Conservation (phyloP, 208 protist species). For the Leishmania lainsoni region DNA sequence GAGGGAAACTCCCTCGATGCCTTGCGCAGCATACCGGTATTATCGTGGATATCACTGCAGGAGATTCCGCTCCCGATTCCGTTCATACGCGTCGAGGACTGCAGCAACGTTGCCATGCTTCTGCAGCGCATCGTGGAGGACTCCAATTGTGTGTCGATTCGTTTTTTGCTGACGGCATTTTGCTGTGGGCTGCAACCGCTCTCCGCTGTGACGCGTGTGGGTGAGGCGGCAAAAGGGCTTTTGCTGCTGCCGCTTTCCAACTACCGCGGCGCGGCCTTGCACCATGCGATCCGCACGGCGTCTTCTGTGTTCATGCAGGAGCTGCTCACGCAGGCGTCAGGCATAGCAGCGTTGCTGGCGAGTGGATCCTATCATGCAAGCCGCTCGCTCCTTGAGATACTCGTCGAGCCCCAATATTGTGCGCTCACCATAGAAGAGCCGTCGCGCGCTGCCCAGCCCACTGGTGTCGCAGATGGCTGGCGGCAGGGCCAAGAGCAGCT, state of each 20-base stretch:
- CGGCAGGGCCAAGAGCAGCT: conserved; percentile 35
- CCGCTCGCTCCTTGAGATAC: conserved; percentile 30
- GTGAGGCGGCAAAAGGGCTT: conserved; percentile 42
- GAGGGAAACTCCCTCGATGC: conserved; percentile 30
- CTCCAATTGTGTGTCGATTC: conserved; percentile 36
- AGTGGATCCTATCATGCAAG: conserved; percentile 37
- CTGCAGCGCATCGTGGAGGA: conserved; percentile 39
- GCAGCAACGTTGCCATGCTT: conserved; percentile 25
- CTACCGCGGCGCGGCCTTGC: conserved; percentile 33
- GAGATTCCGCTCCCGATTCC: conserved; percentile 40
- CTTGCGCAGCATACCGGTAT: conserved; percentile 38
- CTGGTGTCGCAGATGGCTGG: conserved; percentile 27
- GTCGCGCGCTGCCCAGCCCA: conserved; percentile 28
- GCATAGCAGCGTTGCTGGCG: conserved; percentile 32
- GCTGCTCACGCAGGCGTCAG: conserved; percentile 35
- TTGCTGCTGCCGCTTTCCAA: conserved; percentile 53
- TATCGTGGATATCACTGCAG: conserved; percentile 42
- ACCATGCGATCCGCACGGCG: conserved; percentile 39
- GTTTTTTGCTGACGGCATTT: conserved; percentile 43
- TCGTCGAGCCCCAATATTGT: conserved; percentile 12
- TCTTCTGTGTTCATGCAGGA: conserved; percentile 37
- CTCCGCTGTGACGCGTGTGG: conserved; percentile 47
- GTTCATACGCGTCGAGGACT: conserved; percentile 34
- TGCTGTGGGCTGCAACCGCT: conserved; percentile 67
- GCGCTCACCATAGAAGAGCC: conserved; percentile 18